phyloP scores from a whole-genome alignment of 2,329 filamentous ascomycete species.

The Ophiostoma sp. region DNA sequence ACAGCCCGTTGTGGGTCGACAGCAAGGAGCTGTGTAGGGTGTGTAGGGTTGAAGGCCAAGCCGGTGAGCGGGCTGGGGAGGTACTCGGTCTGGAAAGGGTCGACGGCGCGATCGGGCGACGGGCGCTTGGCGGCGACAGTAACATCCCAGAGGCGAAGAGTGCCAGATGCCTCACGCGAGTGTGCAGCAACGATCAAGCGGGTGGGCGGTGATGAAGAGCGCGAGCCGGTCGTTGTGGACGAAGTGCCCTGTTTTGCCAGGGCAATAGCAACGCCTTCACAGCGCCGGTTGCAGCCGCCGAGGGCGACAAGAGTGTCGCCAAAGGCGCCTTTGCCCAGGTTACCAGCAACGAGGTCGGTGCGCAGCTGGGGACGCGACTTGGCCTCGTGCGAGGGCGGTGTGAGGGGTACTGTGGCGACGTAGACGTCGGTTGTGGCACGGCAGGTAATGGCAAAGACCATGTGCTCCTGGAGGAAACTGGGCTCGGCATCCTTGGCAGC shows the following conservation, averaged over 20 bases:
- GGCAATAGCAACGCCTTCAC: conserved; percentile 52
- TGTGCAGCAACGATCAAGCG: conserved; percentile 56
- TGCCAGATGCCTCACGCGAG: conserved; percentile 54
- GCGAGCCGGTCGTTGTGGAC: conserved; percentile 25
- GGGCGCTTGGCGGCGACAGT: conserved; percentile 39
- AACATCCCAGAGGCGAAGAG: conserved; percentile 54
- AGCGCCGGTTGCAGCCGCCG: conserved; percentile 47
- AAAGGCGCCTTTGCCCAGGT: conserved; percentile 57
- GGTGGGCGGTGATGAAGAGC: conserved; percentile 30
- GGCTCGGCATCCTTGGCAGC: conserved; percentile 46
- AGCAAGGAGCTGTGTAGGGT: conserved; percentile 53
- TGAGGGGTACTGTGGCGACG: conserved; percentile 54
- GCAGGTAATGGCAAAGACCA: conserved; percentile 57
- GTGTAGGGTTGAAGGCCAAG: conserved; percentile 57
- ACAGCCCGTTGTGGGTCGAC: conserved; percentile 52
- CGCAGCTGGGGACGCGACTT: conserved; percentile 52
- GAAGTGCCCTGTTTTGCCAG: conserved; percentile 25
- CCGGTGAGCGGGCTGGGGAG: conserved; percentile 49
- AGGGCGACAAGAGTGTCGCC: conserved; percentile 54
- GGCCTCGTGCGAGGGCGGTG: conserved; percentile 55
- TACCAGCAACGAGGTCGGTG: conserved; percentile 46
- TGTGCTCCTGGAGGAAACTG: conserved; percentile 49
- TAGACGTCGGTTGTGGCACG: conserved; percentile 50
- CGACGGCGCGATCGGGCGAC: conserved; percentile 30
- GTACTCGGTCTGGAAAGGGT: conserved; percentile 57